Base-by-base conservation (phyloP, 331 rosid genomes). In the Stylosanthes scabra region DNA sequence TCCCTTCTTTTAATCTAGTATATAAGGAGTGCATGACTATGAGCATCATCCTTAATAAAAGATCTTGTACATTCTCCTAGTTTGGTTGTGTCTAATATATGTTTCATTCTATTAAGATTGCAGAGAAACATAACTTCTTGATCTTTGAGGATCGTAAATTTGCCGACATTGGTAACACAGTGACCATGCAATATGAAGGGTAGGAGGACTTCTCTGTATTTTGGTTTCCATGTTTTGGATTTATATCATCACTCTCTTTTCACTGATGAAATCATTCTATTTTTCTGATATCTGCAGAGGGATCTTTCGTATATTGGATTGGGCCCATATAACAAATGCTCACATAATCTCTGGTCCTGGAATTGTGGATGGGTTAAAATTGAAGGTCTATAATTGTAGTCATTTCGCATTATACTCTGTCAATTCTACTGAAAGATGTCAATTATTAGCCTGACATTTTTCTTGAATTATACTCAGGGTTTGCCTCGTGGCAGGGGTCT, bases 271-370 rank as follows among this genome's bases (percentile, higher is more conserved):
- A 14, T 62, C 59, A 59, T 49, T 46, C 59, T 58, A n/a, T 62
- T 58, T 11, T 62, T 74, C 40, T 71, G 59, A 52, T 46, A 15
- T 72, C 59, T 75, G 80, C 81, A 92, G 96, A 59, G 97, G 97
- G 62, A 86, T 92, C 75, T 92, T 90, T 79, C 97, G 7, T 20
- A 90, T 90, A 79, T 76, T 88, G 85, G 96, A 92, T 20, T 92
- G 96, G 97, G 96, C 97, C 49, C 96, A 92, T 68, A 92, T 92
- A 11, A 83, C 83, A 39, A 92, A 92, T 76, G 96, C 94, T 82
- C 98, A 92, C 83, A 87, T 92, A 77, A 84, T 90, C 83, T 90
- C 96, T 11, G 96, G 96, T 77, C 96, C 98, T 11, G 95, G 98
- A 75, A 92, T 92, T 74, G 93, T 92, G 3, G 88, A 88, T 71